Evolutionary conservation across 805 yeast genomes (phyloP), one percentile per base, ranked within the genome.

Genomic region (Metschnikowia proteae): DNA sequence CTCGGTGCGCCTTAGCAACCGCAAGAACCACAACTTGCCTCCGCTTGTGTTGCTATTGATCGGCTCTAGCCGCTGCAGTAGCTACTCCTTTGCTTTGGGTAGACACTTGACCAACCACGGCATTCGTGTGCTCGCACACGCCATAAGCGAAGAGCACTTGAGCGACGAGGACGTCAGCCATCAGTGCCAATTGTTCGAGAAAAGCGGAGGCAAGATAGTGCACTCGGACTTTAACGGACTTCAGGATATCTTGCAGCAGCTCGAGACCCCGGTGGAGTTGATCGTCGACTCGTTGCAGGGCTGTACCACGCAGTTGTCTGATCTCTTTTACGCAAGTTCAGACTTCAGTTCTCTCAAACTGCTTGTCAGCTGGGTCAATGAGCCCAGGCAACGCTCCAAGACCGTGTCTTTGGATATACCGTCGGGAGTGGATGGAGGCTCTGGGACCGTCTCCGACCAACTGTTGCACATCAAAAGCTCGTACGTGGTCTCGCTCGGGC

Each of bases 251-350:
- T 25, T 64, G 66, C 55, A 70, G 62, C 76, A 77, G 48, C 67
- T 82, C 35, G 86, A 84, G 39, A 78, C 88, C 2, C 94, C 96
- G 0, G 81, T 87, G 11, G 96, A 89, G 61, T 71, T 90, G 51
- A 78, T 89, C 7, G 60, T 90, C 17, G 97, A 90, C 64, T 94
- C 90, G 1, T 71, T 90, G 56, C 96, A 87, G 61, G 97, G 96
- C 0, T 84, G 80, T 55, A 94, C 88, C 57, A 78, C 81, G 25
- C 85, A 79, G 47, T 65, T 87, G 45, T 76, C 76, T 30, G 94
- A 86, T 61, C 64, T 84, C 35, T 71, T 40, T 49, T 70, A 67
- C 51, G 60, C 64, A 23, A 64, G 61, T 22, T 55, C 58, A 46
- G 83, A 79, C 45, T 54, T 74, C 22, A 58, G 65, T 25, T 57